These are phyloP conservation scores for Anisodus acutangulus DNA, from an alignment of 257 asterid species.

Conservation along the genomic window DNA sequence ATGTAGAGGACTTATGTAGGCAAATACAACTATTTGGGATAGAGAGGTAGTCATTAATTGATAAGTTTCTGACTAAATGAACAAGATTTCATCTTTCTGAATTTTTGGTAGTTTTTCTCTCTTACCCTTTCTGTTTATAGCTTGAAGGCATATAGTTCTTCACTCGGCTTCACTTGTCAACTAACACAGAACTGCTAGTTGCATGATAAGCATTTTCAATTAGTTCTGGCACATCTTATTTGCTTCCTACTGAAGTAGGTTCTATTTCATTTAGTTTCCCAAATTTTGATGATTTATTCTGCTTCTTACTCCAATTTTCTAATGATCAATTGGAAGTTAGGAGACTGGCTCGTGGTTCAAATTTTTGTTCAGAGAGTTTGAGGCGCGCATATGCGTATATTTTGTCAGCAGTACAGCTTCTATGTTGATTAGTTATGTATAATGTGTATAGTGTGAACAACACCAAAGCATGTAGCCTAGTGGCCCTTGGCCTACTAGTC, in stretches of 20 bases:
- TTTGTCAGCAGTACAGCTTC: neutral
- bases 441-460: neutral
- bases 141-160: neutral
- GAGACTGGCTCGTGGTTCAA: slow-evolving; percentile 17
- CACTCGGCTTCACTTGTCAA: neutral
- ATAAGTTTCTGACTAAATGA: neutral
- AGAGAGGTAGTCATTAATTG: neutral
- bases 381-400: neutral
- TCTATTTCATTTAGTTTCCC: neutral
- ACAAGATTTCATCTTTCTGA: neutral
- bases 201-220: neutral
- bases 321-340: slow-evolving; percentile 9
- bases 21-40: neutral
- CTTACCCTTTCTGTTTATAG: neutral
- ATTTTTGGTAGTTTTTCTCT: neutral
- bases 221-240: neutral
- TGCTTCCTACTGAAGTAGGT: neutral
- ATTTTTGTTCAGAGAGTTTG: neutral
- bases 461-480: neutral
- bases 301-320: neutral
- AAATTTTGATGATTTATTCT: neutral
- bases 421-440: neutral
- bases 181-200: neutral
- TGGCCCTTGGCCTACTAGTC: neutral
- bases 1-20: neutral